Evolutionary conservation across 1,284 basidiomycete genomes (phyloP), one percentile per base, ranked within the genome.

Genomic region (Exsudoporus floridanus): DNA sequence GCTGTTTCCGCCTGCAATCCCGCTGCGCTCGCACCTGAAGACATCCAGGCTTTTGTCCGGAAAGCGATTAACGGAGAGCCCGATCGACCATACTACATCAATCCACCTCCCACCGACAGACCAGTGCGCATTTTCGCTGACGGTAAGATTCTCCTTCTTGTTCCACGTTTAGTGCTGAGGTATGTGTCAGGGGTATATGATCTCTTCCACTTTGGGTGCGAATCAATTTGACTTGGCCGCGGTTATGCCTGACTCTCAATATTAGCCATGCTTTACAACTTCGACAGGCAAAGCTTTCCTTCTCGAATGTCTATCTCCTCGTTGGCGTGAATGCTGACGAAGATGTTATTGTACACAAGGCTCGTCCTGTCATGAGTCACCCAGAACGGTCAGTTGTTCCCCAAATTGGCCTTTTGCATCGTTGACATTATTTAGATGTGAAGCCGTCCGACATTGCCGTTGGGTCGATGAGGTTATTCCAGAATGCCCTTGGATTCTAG

Each of bases 391-490:
- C 46, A 25, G 78, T 50, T 34, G n/a, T 44, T 27, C 41, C 16
- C 4, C 3, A 25, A 50, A 19, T 19, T 39, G 14, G 36, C 49
- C 40, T 23, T 4, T 43, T 23, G 54, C 54, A 57, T 57, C 54
- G 53, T 49, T 52, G 56, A 67, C 50, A 50, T 65, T 27, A 33
- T 25, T 9, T 49, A 83, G 83, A 55, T 84, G 91, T 65, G 95
- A 98, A 73, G 86, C 89, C 10, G 90, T 90, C 10, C 80, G 92
- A 28, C 94, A 98, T 70, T 98, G 96, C 70, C 84, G 93, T 51
- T 99, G 96, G 96, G 94, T 95, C 0, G 95, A 99, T 71, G 90
- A 98, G 71, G 88, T 99, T 45, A 77, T 97, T 18, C 83, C 93
- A n/a, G 92, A 95, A 49, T 92, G 90, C 4, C 96, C 97, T 2